Evolutionary conservation across 2,329 filamentous ascomycete genomes (phyloP).

Genomic region (Incumbomyces lentus): DNA sequence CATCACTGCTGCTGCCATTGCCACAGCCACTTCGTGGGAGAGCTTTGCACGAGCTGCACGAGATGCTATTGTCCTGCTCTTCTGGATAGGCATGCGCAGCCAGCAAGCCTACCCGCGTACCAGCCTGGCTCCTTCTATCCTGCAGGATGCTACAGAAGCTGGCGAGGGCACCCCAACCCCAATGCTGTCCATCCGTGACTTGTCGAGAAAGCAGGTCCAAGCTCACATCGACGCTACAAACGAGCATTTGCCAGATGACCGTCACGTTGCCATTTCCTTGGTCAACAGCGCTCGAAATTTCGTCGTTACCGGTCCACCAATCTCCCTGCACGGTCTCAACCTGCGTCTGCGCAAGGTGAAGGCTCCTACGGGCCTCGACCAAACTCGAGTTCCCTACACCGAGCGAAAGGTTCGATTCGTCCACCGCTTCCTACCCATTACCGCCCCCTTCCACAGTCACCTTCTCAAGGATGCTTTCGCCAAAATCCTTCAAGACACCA

Average conservation of each 20-base stretch:
- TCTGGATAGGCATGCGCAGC: constrained; percentile 96
- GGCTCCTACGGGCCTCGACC: constrained; percentile 91
- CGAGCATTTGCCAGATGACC: constrained; percentile 82
- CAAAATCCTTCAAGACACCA: constrained; percentile 77
- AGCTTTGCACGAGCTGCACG: constrained; percentile 71
- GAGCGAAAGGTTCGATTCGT: constrained; percentile 94
- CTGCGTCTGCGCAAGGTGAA: constrained; percentile 92
- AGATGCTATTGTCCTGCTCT: constrained; percentile 80
- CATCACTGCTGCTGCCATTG: constrained; percentile 82
- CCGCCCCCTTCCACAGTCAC: constrained; percentile 94
- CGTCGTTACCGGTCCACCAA: constrained; percentile 90
- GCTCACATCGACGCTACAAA: constrained; percentile 96
- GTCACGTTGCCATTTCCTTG: constrained; percentile 89
- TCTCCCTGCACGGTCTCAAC: constrained; percentile 93
- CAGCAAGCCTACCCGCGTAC: constrained; percentile 96
- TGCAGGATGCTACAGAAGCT: constrained; percentile 87
- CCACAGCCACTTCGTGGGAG: constrained; percentile 86
- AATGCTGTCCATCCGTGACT: constrained; percentile 94
- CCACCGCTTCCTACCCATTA: constrained; percentile 95
- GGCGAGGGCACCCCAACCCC: constrained; percentile 93
- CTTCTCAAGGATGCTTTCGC: constrained; percentile 75
- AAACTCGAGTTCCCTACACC: constrained; percentile 86
- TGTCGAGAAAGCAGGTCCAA: constrained; percentile 78
- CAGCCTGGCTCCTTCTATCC: constrained; percentile 77
- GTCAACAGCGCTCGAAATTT: constrained; percentile 96